A percentile compares a stretch with the other conserved stretches of the same genome.
phyloP scores from a whole-genome alignment of 2,329 filamentous ascomycete species.

The Bisporella sp. region DNA sequence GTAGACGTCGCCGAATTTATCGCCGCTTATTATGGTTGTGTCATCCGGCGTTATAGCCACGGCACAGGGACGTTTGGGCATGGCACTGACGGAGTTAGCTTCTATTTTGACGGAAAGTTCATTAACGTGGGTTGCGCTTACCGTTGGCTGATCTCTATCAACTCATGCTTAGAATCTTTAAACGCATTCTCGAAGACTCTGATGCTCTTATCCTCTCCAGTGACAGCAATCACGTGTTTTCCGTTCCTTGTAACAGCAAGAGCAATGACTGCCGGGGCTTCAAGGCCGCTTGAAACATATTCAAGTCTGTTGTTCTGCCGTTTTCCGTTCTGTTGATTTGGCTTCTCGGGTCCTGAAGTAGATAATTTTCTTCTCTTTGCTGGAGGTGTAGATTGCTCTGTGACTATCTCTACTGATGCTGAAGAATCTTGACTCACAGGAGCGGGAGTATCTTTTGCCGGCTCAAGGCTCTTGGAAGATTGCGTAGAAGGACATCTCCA shows the following conservation, averaged over 20 bases:
- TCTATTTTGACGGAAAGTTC: neutral
- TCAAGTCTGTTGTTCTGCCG: constrained; percentile 13
- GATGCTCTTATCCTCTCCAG: constrained; percentile 85
- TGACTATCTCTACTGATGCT: constrained; percentile 1
- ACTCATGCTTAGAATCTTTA: constrained; percentile 27
- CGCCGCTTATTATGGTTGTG: constrained; percentile 69
- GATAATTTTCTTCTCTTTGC: constrained; percentile 27
- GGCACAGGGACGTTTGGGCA: constrained; percentile 85
- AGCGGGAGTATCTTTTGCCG: neutral
- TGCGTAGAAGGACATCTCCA: constrained; percentile 22
- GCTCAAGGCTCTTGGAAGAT: constrained; percentile 1
- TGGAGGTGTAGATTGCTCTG: constrained; percentile 15
- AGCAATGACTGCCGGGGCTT: constrained; percentile 61
- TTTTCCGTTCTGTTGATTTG: constrained; percentile 12
- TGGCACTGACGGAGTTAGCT: constrained; percentile 38
- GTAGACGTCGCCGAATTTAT: constrained; percentile 98
- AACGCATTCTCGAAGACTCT: constrained; percentile 69
- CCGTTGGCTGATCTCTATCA: constrained; percentile 68
- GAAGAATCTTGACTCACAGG: constrained; percentile 1
- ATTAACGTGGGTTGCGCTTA: constrained; percentile 30
- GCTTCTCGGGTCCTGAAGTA: constrained; percentile 2
- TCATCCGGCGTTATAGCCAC: constrained; percentile 64
- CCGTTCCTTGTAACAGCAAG: constrained; percentile 58
- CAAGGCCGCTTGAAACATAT: constrained; percentile 28
- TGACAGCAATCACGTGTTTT: constrained; percentile 67